Evolutionary conservation across 306 rosid species (phyloP).

Genomic region (Dalbergia cochinchinensis): DNA sequence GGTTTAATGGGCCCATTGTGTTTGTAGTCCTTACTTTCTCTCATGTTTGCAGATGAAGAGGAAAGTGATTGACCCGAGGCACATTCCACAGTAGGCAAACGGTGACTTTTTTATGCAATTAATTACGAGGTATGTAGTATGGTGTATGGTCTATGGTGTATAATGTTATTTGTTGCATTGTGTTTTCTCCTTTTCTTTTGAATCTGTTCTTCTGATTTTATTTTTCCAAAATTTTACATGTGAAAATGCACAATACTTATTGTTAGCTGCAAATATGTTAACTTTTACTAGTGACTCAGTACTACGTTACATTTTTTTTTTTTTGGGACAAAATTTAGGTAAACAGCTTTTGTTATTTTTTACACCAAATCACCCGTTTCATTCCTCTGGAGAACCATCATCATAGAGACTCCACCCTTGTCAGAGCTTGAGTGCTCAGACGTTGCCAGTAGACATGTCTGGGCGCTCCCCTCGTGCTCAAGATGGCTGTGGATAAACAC

Average conservation of each 20-base stretch:
- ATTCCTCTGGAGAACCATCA: background rate
- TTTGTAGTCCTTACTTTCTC: slow-evolving; percentile 22
- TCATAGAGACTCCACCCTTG: background rate
- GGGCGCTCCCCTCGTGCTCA: background rate
- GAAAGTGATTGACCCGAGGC: slow-evolving; percentile 64
- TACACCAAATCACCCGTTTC: background rate
- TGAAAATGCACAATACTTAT: slow-evolving; percentile 30
- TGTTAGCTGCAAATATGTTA: slow-evolving; percentile 14
- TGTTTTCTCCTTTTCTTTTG: background rate
- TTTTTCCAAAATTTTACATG: background rate
- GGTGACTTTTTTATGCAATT: slow-evolving; percentile 27
- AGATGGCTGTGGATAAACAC: background rate
- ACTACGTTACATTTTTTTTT: background rate
- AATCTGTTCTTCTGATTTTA: background rate
- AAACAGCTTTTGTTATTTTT: background rate
- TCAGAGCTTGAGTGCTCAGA: no score
- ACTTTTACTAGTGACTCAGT: background rate
- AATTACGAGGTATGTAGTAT: slow-evolving; percentile 42
- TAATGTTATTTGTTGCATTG: slow-evolving; percentile 35
- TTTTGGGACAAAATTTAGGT: background rate
- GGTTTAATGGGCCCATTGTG: background rate
- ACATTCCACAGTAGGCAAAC: slow-evolving; percentile 23
- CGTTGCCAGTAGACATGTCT: no score
- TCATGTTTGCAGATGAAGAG: slow-evolving; percentile 63
- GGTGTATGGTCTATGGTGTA: slow-evolving; percentile 49